These are phyloP conservation scores for Erodium trifolium DNA, from an alignment of 441 rosid species.

Conservation along the genomic window DNA sequence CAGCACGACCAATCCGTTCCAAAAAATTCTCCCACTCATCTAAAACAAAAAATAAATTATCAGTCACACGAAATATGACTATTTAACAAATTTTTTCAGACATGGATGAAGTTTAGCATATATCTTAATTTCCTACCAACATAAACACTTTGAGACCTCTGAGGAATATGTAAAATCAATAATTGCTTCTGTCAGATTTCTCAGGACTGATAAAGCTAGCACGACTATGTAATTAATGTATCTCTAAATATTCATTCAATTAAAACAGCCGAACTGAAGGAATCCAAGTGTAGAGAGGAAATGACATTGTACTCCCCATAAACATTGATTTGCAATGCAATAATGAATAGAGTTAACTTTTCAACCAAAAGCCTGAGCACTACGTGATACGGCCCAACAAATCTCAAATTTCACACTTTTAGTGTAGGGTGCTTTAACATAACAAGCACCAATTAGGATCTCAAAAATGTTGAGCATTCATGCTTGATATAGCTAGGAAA, in stretches of 20 bases:
- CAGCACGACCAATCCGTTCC: conserved; percentile 91
- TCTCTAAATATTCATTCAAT: neutral
- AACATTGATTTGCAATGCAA: neutral
- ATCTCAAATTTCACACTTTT: neutral
- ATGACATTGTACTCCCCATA: neutral
- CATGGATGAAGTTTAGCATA: neutral
- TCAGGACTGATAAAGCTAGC: neutral
- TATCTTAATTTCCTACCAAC: neutral
- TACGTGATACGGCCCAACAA: neutral
- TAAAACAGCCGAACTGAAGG: neutral
- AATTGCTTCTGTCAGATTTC: neutral
- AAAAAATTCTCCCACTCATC: conserved; percentile 99
- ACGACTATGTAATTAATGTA: neutral
- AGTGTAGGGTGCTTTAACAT: neutral
- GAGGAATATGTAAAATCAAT: neutral
- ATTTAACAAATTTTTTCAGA: neutral
- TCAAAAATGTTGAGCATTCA: conserved; percentile 1
- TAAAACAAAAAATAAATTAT: conserved; percentile 14
- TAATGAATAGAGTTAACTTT: neutral
- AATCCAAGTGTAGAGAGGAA: neutral
- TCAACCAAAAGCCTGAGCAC: neutral
- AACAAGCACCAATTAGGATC: neutral
- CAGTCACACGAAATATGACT: neutral
- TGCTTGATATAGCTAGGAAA: neutral
- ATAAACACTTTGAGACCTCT: neutral